phyloP scores from a whole-genome alignment of 495 filamentous ascomycete genomes.

The Penicillium robsamsonii region DNA sequence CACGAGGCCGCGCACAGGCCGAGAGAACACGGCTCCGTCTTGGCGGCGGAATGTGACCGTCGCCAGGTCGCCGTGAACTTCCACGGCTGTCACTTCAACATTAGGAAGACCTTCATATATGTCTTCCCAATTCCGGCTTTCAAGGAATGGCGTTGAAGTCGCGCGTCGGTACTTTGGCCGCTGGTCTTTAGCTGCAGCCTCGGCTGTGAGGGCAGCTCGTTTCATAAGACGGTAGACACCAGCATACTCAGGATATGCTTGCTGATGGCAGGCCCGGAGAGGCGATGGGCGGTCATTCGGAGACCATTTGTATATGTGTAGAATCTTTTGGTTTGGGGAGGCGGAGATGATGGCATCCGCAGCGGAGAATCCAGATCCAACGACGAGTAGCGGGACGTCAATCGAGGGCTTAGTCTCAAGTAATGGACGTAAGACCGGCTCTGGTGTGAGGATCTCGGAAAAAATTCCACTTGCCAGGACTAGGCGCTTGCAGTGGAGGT shows the following conservation, averaged over 20 bases:
- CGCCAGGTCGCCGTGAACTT: conserved; percentile 31
- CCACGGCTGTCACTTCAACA: conserved; percentile 48
- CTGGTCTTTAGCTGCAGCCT: conserved; percentile 13
- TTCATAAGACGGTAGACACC: conserved; percentile 65
- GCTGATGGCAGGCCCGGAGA: conserved; percentile 59
- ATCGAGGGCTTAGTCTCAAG: conserved; percentile 25
- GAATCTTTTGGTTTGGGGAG: conserved; percentile 48
- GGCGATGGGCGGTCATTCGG: conserved; percentile 57
- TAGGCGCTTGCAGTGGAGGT: conserved; percentile 57
- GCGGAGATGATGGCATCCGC: conserved; percentile 62
- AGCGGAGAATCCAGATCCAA: conserved; percentile 65
- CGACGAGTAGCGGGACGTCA: conserved; percentile 48
- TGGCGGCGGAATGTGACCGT: conserved; percentile 46
- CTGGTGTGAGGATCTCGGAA: conserved; percentile 53
- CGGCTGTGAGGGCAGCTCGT: conserved; percentile 39
- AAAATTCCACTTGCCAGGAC: conserved; percentile 66
- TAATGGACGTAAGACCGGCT: conserved; percentile 46
- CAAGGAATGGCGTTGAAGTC: conserved; percentile 46
- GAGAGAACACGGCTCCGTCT: conserved; percentile 46
- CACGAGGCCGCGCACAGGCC: conserved; percentile 49
- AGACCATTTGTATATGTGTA: conserved; percentile 65
- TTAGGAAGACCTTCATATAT: conserved; percentile 61
- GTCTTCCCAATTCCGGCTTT: conserved; percentile 48
- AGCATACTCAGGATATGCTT: conserved; percentile 68
- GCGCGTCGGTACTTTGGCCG: conserved; percentile 32